These are phyloP conservation scores for Syzygium oleosum DNA, from an alignment of 345 rosid genomes.

Conservation along the genomic window DNA sequence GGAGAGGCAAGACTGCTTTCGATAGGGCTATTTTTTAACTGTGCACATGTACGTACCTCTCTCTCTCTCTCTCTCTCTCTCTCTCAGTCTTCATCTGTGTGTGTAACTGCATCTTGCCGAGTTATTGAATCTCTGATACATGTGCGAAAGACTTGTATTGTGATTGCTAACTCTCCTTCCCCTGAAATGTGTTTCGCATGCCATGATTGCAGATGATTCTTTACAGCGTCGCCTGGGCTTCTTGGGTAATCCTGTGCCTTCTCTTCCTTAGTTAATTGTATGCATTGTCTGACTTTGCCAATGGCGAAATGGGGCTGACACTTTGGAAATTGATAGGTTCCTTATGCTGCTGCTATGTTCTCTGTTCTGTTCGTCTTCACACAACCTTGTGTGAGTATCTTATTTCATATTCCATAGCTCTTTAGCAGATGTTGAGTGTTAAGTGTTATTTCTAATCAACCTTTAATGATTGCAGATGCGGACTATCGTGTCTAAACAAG, in stretches of 20 bases:
- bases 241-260: constrained; percentile 47
- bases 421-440: not conserved
- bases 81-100: not conserved
- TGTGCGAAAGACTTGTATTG: not conserved
- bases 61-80: not conserved
- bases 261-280: not conserved
- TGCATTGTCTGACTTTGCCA: not conserved
- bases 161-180: not conserved
- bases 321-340: constrained; percentile 43
- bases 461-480: constrained; percentile 39
- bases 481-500: constrained; percentile 87
- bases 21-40: constrained; percentile 59
- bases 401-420: not conserved
- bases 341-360: constrained; percentile 66
- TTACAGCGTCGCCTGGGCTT: constrained; percentile 74
- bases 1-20: constrained; percentile 81
- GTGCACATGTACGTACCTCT: constrained; percentile 49
- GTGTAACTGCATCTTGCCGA: not conserved
- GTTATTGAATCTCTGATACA: not conserved
- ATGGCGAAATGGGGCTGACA: not conserved
- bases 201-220: constrained; percentile 56
- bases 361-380: constrained; percentile 50
- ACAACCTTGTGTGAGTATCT: constrained; percentile 68
- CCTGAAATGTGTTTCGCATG: not conserved
- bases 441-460: not conserved